phyloP scores from a whole-genome alignment of 2,329 filamentous ascomycete genomes.

The Scedosporium minutisporum region DNA sequence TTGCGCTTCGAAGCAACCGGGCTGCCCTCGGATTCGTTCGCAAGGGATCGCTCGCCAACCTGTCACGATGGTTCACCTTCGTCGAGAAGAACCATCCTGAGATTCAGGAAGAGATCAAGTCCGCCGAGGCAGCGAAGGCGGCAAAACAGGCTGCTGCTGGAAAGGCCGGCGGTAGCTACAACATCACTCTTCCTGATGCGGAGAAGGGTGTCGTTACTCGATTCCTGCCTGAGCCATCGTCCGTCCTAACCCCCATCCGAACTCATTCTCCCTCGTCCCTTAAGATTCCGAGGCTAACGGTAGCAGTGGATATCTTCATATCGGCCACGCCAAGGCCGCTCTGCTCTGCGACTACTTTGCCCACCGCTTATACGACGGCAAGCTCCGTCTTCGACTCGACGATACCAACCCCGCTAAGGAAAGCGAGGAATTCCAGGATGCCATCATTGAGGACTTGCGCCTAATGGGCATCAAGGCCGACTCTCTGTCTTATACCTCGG shows the following conservation, averaged over 20 bases:
- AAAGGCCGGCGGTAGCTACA: constrained; percentile 78
- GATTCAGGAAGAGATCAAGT: constrained; percentile 60
- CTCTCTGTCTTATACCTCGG: constrained; percentile 77
- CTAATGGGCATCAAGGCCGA: constrained; percentile 90
- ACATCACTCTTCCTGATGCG: constrained; percentile 74
- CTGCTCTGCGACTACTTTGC: constrained; percentile 95
- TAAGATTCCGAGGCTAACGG: constrained; percentile 2
- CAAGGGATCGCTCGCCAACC: constrained; percentile 65
- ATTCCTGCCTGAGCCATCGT: constrained; percentile 91
- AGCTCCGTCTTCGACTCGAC: constrained; percentile 84
- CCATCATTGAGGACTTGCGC: constrained; percentile 83
- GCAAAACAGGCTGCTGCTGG: constrained; percentile 59
- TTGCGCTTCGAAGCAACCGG: constrained; percentile 71
- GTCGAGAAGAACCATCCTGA: constrained; percentile 75
- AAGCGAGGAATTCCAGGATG: constrained; percentile 91
- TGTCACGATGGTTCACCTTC: constrained; percentile 80
- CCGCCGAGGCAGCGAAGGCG: constrained; percentile 57
- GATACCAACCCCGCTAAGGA: constrained; percentile 97
- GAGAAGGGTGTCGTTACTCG: constrained; percentile 84
- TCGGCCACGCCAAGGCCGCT: constrained; percentile 90
- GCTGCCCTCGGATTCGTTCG: constrained; percentile 74
- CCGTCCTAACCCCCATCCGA: constrained; percentile 19
- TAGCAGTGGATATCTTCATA: constrained; percentile 71
- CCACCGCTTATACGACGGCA: constrained; percentile 85
- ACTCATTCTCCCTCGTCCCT: constrained; percentile 10